Percentiles rank a stretch among this genome's conserved stretches.
phyloP scores from a whole-genome alignment of 1,139 yeast genomes.

The Dujonia santamariae region DNA sequence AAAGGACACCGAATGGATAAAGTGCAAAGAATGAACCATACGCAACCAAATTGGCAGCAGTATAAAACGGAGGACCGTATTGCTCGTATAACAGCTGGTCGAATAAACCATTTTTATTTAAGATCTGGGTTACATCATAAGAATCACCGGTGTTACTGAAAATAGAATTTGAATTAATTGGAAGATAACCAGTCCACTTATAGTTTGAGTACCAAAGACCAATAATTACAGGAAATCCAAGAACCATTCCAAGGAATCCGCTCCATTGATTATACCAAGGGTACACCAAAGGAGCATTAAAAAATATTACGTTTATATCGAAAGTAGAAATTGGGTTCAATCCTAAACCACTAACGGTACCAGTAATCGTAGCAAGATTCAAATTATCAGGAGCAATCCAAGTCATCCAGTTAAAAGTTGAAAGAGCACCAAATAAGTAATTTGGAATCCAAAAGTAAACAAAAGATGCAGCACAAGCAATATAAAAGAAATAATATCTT shows the following conservation, averaged over 20 bases:
- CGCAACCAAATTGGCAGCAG: constrained; percentile 53
- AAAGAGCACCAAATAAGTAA: constrained; percentile 47
- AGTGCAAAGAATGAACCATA: constrained; percentile 55
- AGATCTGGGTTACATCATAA: constrained; percentile 36
- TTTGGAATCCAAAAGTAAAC: constrained; percentile 57
- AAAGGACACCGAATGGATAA: constrained; percentile 52
- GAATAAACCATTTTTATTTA: constrained; percentile 31
- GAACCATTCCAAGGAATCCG: constrained; percentile 34
- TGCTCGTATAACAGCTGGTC: constrained; percentile 34
- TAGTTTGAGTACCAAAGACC: constrained; percentile 50
- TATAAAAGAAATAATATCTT: constrained; percentile 46
- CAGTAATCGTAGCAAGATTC: constrained; percentile 53
- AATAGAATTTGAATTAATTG: constrained; percentile 47
- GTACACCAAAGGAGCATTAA: constrained; percentile 19
- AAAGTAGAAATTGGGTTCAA: constrained; percentile 52
- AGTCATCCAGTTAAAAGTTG: constrained; percentile 59
- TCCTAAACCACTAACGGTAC: constrained; percentile 50
- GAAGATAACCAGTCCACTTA: constrained; percentile 48
- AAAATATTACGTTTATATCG: constrained; percentile 40
- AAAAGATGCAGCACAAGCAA: constrained; percentile 36
- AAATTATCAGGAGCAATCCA: constrained; percentile 60
- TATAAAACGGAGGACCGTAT: constrained; percentile 56
- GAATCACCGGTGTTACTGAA: constrained; percentile 44
- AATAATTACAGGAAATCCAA: constrained; percentile 39
- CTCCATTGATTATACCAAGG: constrained; percentile 47